Conservation (phyloP, 192 early-diverging fungal genomes). For the Coemansia sp. region DNA sequence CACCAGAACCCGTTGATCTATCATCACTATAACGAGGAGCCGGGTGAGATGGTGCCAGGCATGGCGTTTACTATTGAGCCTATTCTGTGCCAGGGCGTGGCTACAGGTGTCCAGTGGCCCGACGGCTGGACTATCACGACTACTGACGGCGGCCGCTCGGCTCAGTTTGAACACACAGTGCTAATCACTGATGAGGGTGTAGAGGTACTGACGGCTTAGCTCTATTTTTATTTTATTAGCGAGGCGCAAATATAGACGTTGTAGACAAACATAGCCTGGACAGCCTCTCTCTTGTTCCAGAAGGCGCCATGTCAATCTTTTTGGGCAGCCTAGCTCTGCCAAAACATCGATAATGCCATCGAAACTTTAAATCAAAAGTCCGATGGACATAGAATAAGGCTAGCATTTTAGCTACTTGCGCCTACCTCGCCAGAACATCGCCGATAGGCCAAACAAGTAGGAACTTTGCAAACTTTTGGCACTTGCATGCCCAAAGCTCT, state of each 20-base stretch:
- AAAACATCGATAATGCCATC: no score
- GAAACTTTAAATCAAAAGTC: no score
- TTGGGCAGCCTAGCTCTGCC: no score
- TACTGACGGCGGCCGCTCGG: slow-evolving; percentile 77
- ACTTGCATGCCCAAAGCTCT: no score
- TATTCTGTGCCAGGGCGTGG: slow-evolving; percentile 80
- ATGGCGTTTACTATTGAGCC: slow-evolving; percentile 94
- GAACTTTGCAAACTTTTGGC: no score
- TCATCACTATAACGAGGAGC: slow-evolving; percentile 76
- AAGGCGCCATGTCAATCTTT: no score
- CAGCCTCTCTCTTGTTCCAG: no score
- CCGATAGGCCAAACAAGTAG: no score
- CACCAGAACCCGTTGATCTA: slow-evolving; percentile 82
- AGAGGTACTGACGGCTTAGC: slow-evolving; percentile 64
- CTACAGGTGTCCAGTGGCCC: slow-evolving; percentile 73
- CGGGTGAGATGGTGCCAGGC: slow-evolving; percentile 70
- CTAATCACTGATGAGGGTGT: slow-evolving; percentile 65
- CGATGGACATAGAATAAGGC: no score
- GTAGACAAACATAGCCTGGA: no score
- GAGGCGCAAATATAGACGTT: background rate
- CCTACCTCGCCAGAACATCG: no score
- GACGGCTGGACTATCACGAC: slow-evolving; percentile 86
- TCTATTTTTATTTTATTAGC: background rate
- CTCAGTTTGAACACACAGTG: slow-evolving; percentile 89
- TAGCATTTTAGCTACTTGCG: no score